Evolutionary conservation across 495 filamentous ascomycete genomes (phyloP), one percentile per base, ranked within the genome.

Genomic region (Podospora pseudoanserina): DNA sequence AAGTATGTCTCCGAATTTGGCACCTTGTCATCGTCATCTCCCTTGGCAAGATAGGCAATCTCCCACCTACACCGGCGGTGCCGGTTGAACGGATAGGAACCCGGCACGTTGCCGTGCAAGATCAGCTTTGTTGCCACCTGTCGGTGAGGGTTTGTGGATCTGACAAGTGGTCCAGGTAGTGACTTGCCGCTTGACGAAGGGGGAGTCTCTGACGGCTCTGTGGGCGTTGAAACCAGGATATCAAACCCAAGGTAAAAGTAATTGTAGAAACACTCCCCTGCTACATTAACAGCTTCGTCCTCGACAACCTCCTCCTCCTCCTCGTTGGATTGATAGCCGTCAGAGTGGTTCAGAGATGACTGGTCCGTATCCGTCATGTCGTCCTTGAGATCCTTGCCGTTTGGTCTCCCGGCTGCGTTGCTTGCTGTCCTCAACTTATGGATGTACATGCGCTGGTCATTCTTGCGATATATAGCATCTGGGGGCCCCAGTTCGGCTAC

Each of bases 211-310:
- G 90, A 91, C 1, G 88, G 83, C 3, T 81, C 78, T 3, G 87
- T 88, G 20, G 91, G 90, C 32, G 90, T 85, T 0, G 94, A 97
- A 18, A 99, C 85, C 60, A 97, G 87, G n/a, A 97, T 86, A 77
- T 99, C 95, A 72, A 99, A 92, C 2, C 95, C 95, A 72, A 96
- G 90, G 68, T 92, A 90, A 73, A 97, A 98, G 75, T 98, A 99
- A 73, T 97, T 97, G 76, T 93, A 96, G 77, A 97, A 99, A 71
- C 88, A 94, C 79, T 97, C 94, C 18, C 88, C 85, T 4, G 86
- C 82, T 16, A 82, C 74, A 28, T 82, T 81, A 4, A 78, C 78
- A 32, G 77, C 70, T 6, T 85, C 84, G 6, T 84, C 82, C 57
- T 84, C 84, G 26, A 78, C 68, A 13, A 83, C 81, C 44, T 91